Percentiles rank a stretch among this genome's conserved stretches.
Evolutionary conservation across 345 rosid genomes (phyloP).

Genomic region (Populus tremula): DNA sequence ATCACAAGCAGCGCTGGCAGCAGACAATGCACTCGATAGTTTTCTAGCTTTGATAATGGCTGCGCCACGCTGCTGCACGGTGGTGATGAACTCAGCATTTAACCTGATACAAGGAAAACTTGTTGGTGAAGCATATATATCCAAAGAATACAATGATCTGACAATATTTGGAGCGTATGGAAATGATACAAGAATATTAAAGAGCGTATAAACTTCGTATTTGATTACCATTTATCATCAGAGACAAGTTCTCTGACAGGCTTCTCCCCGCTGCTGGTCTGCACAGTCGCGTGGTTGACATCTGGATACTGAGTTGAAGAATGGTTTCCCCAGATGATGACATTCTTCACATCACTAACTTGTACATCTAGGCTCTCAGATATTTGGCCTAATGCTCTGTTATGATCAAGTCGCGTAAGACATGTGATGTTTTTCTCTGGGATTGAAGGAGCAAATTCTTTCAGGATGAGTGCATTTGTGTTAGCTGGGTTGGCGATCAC

Average conservation of each 20-base stretch:
- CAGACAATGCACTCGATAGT: conserved; percentile 72
- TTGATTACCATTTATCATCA: conserved; percentile 55
- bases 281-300: conserved; percentile 59
- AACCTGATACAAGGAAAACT: conserved; percentile 28
- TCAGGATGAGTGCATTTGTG: conserved; percentile 75
- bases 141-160: too few relatives aligned
- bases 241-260: conserved; percentile 45
- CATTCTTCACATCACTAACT: conserved; percentile 62
- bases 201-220: neutral
- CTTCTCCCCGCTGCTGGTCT: conserved; percentile 36
- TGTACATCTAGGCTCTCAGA: conserved; percentile 58
- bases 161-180: neutral
- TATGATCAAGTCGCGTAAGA: conserved; percentile 79
- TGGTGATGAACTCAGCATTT: conserved; percentile 50
- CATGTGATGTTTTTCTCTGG: conserved; percentile 80
- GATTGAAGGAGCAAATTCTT: conserved; percentile 82
- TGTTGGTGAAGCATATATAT: too few relatives aligned
- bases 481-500: conserved; percentile 90
- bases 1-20: conserved; percentile 86
- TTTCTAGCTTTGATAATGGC: conserved; percentile 62
- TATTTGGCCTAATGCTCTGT: conserved; percentile 69
- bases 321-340: conserved; percentile 84
- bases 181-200: neutral
- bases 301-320: conserved; percentile 94
- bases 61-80: conserved; percentile 72